Percentiles rank a stretch among this genome's conserved stretches.
phyloP scores from a whole-genome alignment of 352 stramenopile species.

The Phytopythium oedochilum region DNA sequence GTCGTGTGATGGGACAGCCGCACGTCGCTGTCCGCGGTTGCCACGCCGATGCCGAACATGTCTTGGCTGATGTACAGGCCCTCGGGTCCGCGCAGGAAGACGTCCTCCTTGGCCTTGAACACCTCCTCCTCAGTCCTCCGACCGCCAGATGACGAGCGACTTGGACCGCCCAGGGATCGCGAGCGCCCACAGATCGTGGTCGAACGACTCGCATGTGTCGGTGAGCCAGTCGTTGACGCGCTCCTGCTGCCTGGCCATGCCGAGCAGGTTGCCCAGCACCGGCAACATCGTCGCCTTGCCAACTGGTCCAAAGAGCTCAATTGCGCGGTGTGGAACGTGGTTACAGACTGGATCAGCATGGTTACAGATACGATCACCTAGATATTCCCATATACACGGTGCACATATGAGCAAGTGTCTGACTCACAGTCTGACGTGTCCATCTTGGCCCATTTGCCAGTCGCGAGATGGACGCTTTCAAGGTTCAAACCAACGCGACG shows the following conservation, averaged over 20 bases:
- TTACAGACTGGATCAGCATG: too few relatives aligned
- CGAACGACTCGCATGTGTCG: neutral
- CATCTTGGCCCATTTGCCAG: too few relatives aligned
- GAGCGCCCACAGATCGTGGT: neutral
- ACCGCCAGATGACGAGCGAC: slow-evolving; percentile 8
- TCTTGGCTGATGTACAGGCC: slow-evolving; percentile 8
- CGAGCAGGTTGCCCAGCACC: slow-evolving; percentile 32
- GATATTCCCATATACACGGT: too few relatives aligned
- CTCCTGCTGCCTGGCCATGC: neutral
- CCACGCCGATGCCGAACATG: slow-evolving; percentile 19
- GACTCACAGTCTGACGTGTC: too few relatives aligned
- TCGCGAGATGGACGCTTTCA: too few relatives aligned
- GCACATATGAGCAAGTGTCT: too few relatives aligned
- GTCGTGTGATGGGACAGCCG: slow-evolving; percentile 42
- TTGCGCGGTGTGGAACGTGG: too few relatives aligned
- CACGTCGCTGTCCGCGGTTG: slow-evolving; percentile 19
- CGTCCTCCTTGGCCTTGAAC: slow-evolving; percentile 7
- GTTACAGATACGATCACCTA: too few relatives aligned
- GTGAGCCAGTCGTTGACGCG: neutral
- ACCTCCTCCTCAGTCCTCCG: slow-evolving; percentile 11
- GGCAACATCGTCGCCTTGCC: slow-evolving; percentile 24
- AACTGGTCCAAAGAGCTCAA: too few relatives aligned
- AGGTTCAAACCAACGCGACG: too few relatives aligned
- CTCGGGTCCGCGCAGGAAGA: slow-evolving; percentile 5
- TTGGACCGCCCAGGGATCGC: neutral